These are phyloP conservation scores for Fusarium sp. DNA, from an alignment of 2,329 filamentous ascomycete species.

Conservation along the genomic window DNA sequence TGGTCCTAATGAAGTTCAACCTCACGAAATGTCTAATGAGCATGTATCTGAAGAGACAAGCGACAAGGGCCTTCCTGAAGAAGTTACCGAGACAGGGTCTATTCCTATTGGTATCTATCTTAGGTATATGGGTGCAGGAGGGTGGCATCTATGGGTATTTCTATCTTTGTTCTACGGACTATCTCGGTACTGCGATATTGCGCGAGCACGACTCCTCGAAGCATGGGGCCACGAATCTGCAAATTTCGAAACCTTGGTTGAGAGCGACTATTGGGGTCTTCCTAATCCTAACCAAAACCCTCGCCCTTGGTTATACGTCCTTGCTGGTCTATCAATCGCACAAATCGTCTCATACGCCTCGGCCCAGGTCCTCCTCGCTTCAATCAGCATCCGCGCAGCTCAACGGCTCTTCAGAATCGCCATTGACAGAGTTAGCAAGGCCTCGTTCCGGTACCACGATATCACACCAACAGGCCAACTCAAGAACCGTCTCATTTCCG, in stretches of 20 bases:
- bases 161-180: slow-evolving; percentile 72
- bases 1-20: slow-evolving; percentile 16
- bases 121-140: slow-evolving; percentile 86
- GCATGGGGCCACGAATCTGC: slow-evolving; percentile 78
- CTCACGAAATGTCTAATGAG: slow-evolving; percentile 47
- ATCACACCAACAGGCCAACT: slow-evolving; percentile 87
- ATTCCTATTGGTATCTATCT: slow-evolving; percentile 83
- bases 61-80: slow-evolving; percentile 49
- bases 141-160: slow-evolving; percentile 76
- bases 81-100: slow-evolving; percentile 67
- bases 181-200: slow-evolving; percentile 73
- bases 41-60: slow-evolving; percentile 44
- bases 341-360: slow-evolving; percentile 70
- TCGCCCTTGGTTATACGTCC: slow-evolving; percentile 78
- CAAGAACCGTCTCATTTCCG: slow-evolving; percentile 92
- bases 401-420: slow-evolving; percentile 79
- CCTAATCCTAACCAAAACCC: slow-evolving; percentile 77
- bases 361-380: slow-evolving; percentile 74
- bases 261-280: slow-evolving; percentile 47
- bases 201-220: slow-evolving; percentile 84
- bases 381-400: slow-evolving; percentile 84
- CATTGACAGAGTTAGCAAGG: slow-evolving; percentile 78
- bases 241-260: slow-evolving; percentile 30
- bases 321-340: slow-evolving; percentile 72
- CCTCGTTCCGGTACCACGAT: slow-evolving; percentile 92